phyloP scores from a whole-genome alignment of 306 rosid genomes.

The Myrica gale region DNA sequence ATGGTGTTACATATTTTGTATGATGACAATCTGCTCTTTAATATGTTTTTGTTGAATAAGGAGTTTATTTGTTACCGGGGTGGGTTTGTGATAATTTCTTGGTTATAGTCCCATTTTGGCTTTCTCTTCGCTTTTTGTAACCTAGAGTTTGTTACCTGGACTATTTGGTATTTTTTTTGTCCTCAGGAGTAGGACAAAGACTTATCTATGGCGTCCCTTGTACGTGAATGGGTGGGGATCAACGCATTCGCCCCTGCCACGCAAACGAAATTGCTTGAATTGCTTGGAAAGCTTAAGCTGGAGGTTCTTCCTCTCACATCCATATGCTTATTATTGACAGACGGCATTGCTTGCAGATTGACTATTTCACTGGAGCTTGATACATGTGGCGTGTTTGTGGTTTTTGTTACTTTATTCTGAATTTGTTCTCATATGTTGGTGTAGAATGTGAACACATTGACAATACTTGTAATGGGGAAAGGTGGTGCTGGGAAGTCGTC shows the following conservation, averaged over 20 bases:
- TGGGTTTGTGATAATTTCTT: not conserved
- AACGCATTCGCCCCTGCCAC: constrained; percentile 83
- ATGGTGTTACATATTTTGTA: not conserved
- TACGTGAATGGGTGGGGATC: constrained; percentile 88
- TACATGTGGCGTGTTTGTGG: not conserved
- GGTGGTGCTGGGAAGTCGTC: constrained; percentile 98
- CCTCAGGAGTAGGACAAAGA: constrained; percentile 5
- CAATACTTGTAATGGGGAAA: constrained; percentile 97
- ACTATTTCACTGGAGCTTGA: not conserved
- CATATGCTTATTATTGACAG: not conserved
- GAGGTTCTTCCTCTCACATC: constrained; percentile 51
- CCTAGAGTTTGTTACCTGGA: not conserved
- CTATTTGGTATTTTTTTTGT: not conserved
- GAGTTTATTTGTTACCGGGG: not conserved
- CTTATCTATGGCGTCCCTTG: constrained; percentile 62
- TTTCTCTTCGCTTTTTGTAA: not conserved
- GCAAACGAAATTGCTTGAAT: constrained; percentile 75
- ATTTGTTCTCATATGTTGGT: constrained; percentile 19
- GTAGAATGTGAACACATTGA: constrained; percentile 82
- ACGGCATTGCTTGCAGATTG: not conserved
- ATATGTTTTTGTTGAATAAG: not conserved
- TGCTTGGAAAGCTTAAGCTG: constrained; percentile 72
- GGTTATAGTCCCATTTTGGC: not conserved
- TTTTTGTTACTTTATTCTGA: not conserved
- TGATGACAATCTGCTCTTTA: not conserved